Conservation (phyloP, 2,329 filamentous ascomycete genomes). For the Colletotrichum phormii region DNA sequence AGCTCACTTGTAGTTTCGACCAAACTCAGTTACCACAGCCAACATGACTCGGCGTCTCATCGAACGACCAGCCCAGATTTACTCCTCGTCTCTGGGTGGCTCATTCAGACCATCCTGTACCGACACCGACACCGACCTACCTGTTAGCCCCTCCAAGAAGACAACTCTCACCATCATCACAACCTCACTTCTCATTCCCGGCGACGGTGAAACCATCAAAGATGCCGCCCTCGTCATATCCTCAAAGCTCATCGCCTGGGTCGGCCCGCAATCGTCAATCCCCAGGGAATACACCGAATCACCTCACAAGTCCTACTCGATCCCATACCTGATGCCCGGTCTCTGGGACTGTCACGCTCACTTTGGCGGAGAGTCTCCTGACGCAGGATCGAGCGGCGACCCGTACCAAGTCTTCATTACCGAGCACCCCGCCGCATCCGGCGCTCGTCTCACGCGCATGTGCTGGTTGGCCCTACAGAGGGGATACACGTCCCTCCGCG, state of each 20-base stretch:
- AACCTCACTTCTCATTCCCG: constrained; percentile 58
- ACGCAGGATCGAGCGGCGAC: constrained; percentile 38
- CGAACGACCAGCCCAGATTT: constrained; percentile 36
- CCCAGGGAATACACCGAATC: constrained; percentile 44
- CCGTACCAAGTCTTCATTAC: constrained; percentile 38
- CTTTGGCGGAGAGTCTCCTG: constrained; percentile 50
- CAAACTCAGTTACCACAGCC: background rate
- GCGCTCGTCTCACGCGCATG: constrained; percentile 54
- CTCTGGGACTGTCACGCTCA: constrained; percentile 66
- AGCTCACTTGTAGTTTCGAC: background rate
- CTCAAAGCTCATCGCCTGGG: constrained; percentile 52
- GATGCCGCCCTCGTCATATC: constrained; percentile 53
- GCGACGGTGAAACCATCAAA: constrained; percentile 53
- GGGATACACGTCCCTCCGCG: constrained; percentile 63
- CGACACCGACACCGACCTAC: background rate
- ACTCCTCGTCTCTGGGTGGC: constrained; percentile 46
- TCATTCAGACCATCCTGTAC: constrained; percentile 37
- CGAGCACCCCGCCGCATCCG: constrained; percentile 47
- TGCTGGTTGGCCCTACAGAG: constrained; percentile 54
- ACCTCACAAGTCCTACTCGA: constrained; percentile 45
- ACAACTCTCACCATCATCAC: constrained; percentile 40
- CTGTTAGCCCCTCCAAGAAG: constrained; percentile 39
- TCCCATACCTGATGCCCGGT: constrained; percentile 61
- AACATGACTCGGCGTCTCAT: constrained; percentile 25
- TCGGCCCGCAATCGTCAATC: constrained; percentile 47